These are phyloP conservation scores for Fusarium neocosmosporiellum DNA, from an alignment of 2,329 filamentous ascomycete species.

Conservation along the genomic window DNA sequence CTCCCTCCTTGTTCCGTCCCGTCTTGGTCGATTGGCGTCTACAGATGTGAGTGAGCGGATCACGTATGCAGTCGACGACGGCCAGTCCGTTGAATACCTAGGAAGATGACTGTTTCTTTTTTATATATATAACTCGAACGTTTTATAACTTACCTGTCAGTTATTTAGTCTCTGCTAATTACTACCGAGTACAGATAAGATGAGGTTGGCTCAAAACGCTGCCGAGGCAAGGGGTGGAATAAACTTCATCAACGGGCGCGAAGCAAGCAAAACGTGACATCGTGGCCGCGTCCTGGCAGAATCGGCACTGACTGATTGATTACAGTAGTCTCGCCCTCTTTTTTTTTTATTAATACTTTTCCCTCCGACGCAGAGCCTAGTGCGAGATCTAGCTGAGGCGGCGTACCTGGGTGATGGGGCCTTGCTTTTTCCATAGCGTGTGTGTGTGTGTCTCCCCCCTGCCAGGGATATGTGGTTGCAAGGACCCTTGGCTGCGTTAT, in stretches of 20 bases:
- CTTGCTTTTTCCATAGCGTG: not conserved
- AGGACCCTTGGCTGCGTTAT: conserved; percentile 30
- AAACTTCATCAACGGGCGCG: not conserved
- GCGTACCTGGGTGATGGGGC: not conserved
- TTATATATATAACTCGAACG: not conserved
- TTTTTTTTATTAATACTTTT: not conserved
- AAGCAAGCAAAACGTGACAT: conserved; percentile 1
- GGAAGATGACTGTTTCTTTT: not conserved
- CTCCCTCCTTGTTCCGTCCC: not conserved
- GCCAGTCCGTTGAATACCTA: not conserved
- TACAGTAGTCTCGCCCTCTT: not conserved
- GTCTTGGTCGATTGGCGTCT: conserved; percentile 33
- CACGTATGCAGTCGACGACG: conserved; percentile 21
- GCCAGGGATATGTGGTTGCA: not conserved
- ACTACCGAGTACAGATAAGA: not conserved
- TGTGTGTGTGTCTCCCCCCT: not conserved
- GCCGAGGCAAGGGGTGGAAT: not conserved
- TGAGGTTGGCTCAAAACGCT: not conserved
- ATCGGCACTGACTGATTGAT: conserved; percentile 31
- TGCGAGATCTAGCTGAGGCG: conserved; percentile 31
- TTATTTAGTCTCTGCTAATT: not conserved
- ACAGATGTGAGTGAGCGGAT: conserved; percentile 32
- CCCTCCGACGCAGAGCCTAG: conserved; percentile 8
- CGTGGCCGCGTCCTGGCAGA: conserved; percentile 19
- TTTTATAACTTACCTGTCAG: not conserved